phyloP scores from a whole-genome alignment of 306 rosid genomes.

The Gastrolobium villosum region DNA sequence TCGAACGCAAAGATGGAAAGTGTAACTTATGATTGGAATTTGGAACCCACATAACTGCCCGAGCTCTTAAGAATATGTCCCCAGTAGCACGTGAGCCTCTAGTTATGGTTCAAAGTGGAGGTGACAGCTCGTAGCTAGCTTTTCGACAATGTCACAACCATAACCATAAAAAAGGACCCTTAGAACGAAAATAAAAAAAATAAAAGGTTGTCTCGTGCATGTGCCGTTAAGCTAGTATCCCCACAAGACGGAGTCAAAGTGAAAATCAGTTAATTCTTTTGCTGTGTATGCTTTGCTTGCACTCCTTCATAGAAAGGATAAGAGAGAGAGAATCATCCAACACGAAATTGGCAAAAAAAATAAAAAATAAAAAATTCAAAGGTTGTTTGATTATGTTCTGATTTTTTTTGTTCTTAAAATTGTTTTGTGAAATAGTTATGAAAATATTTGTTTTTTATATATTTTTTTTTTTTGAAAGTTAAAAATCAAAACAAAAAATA shows the following conservation, averaged over 20 bases:
- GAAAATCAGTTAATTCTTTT: conserved; percentile 17
- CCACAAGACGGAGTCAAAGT: neutral
- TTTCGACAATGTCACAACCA: conserved; percentile 48
- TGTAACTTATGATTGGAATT: neutral
- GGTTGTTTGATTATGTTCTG: too few relatives aligned
- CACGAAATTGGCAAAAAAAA: neutral
- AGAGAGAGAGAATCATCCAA: neutral
- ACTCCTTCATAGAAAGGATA: conserved; percentile 22
- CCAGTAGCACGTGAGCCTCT: conserved; percentile 56
- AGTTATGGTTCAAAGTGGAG: conserved; percentile 2
- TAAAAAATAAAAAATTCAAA: too few relatives aligned
- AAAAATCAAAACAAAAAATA: too few relatives aligned
- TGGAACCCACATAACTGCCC: conserved; percentile 19
- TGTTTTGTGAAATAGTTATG: too few relatives aligned
- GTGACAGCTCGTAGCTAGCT: conserved; percentile 46
- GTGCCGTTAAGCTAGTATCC: conserved; percentile 29
- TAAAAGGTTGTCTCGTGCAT: conserved; percentile 40
- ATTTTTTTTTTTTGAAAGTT: too few relatives aligned
- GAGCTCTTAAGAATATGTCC: conserved; percentile 11
- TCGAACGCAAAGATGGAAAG: neutral
- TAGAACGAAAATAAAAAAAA: conserved; percentile 1
- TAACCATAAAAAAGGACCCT: conserved; percentile 46
- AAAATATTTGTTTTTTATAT: too few relatives aligned
- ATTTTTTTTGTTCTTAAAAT: too few relatives aligned
- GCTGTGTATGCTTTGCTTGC: conserved; percentile 49